These are phyloP conservation scores for Mycena latifolia DNA, from an alignment of 768 basidiomycete species.

Conservation along the genomic window DNA sequence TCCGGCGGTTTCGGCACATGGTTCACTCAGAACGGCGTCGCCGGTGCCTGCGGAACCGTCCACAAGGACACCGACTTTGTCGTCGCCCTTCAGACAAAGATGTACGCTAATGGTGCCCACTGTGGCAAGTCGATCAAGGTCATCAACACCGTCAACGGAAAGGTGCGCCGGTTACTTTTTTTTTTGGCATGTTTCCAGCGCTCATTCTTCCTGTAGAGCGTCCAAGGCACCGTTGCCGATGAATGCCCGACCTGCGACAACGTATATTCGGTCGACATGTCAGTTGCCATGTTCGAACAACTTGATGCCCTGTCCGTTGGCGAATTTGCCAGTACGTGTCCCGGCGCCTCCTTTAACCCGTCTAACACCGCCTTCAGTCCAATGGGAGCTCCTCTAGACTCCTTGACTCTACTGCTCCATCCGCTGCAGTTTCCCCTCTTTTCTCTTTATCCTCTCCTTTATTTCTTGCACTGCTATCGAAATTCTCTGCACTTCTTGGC, in stretches of 20 bases:
- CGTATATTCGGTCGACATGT: constrained; percentile 27
- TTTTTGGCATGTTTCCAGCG: constrained; percentile 3
- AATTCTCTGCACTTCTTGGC: constrained; percentile 18
- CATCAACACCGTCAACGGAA: constrained; percentile 69
- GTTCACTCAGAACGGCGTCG: constrained; percentile 77
- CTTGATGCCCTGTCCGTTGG: constrained; percentile 26
- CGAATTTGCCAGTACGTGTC: constrained; percentile 24
- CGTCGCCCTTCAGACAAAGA: constrained; percentile 62
- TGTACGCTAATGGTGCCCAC: constrained; percentile 58
- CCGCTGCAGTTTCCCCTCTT: background rate
- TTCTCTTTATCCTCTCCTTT: constrained; percentile 23
- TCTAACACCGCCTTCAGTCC: constrained; percentile 22
- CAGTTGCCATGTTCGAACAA: constrained; percentile 12
- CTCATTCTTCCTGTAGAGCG: constrained; percentile 43
- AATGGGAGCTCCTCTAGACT: constrained; percentile 20
- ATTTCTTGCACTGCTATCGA: constrained; percentile 26
- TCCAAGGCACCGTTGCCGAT: constrained; percentile 79
- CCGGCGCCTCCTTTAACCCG: background rate
- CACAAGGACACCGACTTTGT: constrained; percentile 51
- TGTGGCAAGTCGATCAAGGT: constrained; percentile 79
- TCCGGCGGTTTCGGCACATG: constrained; percentile 68
- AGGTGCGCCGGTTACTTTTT: constrained; percentile 44
- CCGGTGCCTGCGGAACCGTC: constrained; percentile 82
- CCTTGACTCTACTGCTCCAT: constrained; percentile 14
- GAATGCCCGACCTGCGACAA: constrained; percentile 78